Conservation (phyloP, 129 eudicot species). For the Glebionis coronaria region DNA sequence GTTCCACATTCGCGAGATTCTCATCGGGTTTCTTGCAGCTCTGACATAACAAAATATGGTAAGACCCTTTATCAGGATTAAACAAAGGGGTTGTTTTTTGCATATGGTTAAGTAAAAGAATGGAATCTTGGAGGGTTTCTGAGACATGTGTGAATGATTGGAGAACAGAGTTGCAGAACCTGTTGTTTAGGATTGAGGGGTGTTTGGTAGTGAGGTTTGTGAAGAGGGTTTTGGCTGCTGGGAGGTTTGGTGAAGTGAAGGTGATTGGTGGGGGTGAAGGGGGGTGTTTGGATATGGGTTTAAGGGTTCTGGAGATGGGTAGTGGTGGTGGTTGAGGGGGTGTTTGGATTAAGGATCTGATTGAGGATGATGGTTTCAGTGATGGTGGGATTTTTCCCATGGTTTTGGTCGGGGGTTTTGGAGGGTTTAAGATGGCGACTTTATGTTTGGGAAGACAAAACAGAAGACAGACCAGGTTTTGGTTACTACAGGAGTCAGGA, state of each 20-base stretch:
- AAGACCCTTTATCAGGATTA: constrained; percentile 62
- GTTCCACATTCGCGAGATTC: constrained; percentile 32
- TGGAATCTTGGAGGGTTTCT: constrained; percentile 44
- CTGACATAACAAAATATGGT: constrained; percentile 48
- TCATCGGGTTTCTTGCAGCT: constrained; percentile 40
- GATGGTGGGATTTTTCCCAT: constrained; percentile 67
- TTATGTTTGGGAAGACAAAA: not conserved
- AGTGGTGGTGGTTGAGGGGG: constrained; percentile 7
- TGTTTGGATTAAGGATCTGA: too few relatives aligned
- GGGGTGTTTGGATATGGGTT: constrained; percentile 19
- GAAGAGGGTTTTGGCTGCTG: constrained; percentile 81
- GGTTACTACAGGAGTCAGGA: not conserved
- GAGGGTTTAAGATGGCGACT: not conserved
- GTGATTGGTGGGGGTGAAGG: constrained; percentile 32
- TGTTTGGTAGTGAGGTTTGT: constrained; percentile 33
- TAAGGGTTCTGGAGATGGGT: constrained; percentile 19
- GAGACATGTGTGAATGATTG: constrained; percentile 50
- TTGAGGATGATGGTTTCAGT: constrained; percentile 16
- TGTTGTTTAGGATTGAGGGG: constrained; percentile 31
- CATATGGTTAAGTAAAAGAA: constrained; percentile 63
- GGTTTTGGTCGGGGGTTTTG: not conserved
- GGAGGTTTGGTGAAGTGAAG: constrained; percentile 50
- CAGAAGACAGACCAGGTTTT: not conserved
- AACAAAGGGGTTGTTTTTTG: constrained; percentile 54
- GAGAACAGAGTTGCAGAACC: constrained; percentile 54